phyloP scores from a whole-genome alignment of 2,329 filamentous ascomycete species.

The Botrytis aclada region DNA sequence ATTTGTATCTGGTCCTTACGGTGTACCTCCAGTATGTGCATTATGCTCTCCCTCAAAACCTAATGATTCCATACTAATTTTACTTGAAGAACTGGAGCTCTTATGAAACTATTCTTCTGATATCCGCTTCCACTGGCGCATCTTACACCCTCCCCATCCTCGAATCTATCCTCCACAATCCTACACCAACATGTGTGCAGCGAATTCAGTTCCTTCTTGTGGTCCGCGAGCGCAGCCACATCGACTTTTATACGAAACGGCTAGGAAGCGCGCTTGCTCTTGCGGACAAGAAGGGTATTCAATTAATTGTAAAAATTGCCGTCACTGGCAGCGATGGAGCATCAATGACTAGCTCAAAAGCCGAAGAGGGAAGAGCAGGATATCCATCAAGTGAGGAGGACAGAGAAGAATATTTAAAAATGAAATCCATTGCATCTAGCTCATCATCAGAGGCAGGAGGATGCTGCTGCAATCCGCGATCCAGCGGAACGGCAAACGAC shows the following conservation, averaged over 20 bases:
- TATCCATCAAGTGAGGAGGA: slow-evolving; percentile 5
- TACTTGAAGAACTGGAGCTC: slow-evolving; percentile 46
- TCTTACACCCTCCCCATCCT: slow-evolving; percentile 60
- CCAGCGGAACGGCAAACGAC: neutral
- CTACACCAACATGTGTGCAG: slow-evolving; percentile 47
- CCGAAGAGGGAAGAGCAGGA: slow-evolving; percentile 5
- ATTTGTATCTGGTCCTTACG: slow-evolving; percentile 56
- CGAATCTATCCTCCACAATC: slow-evolving; percentile 49
- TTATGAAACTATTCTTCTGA: slow-evolving; percentile 57
- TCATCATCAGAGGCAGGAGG: slow-evolving; percentile 9
- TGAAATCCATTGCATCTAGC: slow-evolving; percentile 19
- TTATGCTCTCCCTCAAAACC: neutral
- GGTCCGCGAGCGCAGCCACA: slow-evolving; percentile 51
- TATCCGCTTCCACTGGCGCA: slow-evolving; percentile 61
- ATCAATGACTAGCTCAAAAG: slow-evolving; percentile 9
- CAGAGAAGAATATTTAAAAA: slow-evolving; percentile 5
- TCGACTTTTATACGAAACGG: slow-evolving; percentile 53
- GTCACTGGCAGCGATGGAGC: slow-evolving; percentile 42
- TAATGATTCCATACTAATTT: neutral
- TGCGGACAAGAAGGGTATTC: slow-evolving; percentile 46
- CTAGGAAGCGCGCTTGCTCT: slow-evolving; percentile 46
- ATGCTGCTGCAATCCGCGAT: slow-evolving; percentile 17
- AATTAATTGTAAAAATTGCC: slow-evolving; percentile 52
- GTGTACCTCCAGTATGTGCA: slow-evolving; percentile 44
- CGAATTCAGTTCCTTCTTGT: slow-evolving; percentile 53